These are phyloP conservation scores for Cyclotella choctawhatcheeana DNA, from an alignment of 108 stramenopile species.

Conservation along the genomic window DNA sequence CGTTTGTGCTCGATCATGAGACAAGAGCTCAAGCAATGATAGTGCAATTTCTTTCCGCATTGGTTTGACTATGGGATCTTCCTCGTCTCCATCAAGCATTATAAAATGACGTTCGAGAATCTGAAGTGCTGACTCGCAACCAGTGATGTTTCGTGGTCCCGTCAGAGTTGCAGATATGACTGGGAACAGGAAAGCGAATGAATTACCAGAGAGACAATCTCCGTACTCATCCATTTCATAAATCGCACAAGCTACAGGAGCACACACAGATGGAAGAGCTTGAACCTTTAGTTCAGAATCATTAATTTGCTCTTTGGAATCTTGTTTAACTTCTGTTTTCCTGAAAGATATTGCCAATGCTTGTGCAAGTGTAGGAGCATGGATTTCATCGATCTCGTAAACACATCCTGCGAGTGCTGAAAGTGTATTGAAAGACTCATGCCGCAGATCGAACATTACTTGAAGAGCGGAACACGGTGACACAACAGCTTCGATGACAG, in stretches of 20 bases:
- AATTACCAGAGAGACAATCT: slow-evolving; percentile 77
- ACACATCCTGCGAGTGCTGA: slow-evolving; percentile 74
- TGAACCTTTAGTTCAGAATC: slow-evolving; percentile 20
- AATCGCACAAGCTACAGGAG: slow-evolving; percentile 70
- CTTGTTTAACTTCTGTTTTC: background rate
- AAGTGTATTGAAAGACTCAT: slow-evolving; percentile 59
- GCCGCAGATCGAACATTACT: slow-evolving; percentile 37
- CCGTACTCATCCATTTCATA: slow-evolving; percentile 84
- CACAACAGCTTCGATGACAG: slow-evolving; percentile 57
- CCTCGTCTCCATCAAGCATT: slow-evolving; percentile 65
- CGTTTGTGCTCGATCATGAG: slow-evolving; percentile 78
- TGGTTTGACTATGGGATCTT: slow-evolving; percentile 50
- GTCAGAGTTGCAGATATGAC: slow-evolving; percentile 74
- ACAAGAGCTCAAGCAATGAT: slow-evolving; percentile 77
- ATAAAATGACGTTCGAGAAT: slow-evolving; percentile 77
- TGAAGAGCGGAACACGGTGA: slow-evolving; percentile 55
- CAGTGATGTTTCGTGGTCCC: slow-evolving; percentile 81
- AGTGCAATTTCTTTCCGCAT: slow-evolving; percentile 79
- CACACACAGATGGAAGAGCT: slow-evolving; percentile 80
- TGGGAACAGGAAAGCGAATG: slow-evolving; percentile 87
- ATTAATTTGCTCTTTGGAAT: slow-evolving; percentile 1
- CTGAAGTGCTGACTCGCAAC: slow-evolving; percentile 80
- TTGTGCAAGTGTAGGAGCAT: slow-evolving; percentile 67
- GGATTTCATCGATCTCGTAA: slow-evolving; percentile 84
- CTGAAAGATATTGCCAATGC: slow-evolving; percentile 67